Conservation (phyloP, 2,329 filamentous ascomycete species). For the Beauveria bassiana region DNA sequence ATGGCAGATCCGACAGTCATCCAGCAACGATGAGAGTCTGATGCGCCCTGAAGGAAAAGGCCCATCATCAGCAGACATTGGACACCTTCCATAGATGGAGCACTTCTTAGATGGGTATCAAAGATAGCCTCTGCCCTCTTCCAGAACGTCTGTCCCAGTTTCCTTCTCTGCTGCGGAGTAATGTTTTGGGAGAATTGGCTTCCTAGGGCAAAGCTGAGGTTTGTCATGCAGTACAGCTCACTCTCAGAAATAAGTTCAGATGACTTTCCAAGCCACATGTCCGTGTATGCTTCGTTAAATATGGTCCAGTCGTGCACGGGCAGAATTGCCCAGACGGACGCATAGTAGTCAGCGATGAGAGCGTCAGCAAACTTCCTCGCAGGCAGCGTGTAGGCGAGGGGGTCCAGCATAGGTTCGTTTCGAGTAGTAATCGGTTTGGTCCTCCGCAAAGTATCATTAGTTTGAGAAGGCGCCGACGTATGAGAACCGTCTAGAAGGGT, state of each 20-base stretch:
- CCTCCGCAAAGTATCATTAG: background rate
- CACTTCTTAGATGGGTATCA: background rate
- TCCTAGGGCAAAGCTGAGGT: conserved; percentile 10
- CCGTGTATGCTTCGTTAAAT: background rate
- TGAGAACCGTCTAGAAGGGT: background rate
- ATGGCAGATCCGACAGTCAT: background rate
- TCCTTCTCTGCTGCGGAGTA: background rate
- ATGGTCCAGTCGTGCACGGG: conserved; percentile 5
- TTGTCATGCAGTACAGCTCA: conserved; percentile 3
- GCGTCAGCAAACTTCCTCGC: background rate
- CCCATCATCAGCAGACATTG: background rate
- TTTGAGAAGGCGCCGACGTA: background rate
- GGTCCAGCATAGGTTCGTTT: background rate
- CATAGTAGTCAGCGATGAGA: background rate
- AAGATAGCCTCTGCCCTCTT: background rate
- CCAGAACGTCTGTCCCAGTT: conserved; percentile 7
- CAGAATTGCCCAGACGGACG: background rate
- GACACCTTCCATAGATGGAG: background rate
- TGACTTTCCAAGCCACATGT: background rate
- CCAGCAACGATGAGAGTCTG: background rate
- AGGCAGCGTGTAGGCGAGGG: background rate
- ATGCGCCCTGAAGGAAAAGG: background rate
- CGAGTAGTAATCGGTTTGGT: background rate
- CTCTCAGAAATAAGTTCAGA: background rate
- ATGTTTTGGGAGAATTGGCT: conserved; percentile 9